Conservation (phyloP, 306 rosid genomes). For the Gleditsia sinensis region DNA sequence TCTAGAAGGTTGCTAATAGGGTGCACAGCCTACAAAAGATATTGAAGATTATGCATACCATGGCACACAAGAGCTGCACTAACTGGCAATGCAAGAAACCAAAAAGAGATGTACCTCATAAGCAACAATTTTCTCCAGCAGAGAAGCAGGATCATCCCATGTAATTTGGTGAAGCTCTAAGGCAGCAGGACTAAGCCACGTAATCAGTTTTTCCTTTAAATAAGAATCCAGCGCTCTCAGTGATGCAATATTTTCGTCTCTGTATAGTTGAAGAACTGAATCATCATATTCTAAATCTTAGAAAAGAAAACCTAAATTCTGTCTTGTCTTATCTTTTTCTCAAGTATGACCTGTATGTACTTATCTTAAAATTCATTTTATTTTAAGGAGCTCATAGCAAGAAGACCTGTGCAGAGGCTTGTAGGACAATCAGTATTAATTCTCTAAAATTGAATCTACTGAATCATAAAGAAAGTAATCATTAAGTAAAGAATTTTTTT, state of each 20-base stretch:
- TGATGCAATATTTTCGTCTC: constrained; percentile 78
- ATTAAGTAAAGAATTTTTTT: constrained; percentile 20
- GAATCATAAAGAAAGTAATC: constrained; percentile 10
- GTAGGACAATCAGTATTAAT: constrained; percentile 2
- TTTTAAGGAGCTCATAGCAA: constrained; percentile 10
- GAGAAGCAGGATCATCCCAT: constrained; percentile 97
- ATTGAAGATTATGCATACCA: constrained; percentile 28
- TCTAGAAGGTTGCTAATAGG: constrained; percentile 97
- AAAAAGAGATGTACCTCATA: constrained; percentile 64
- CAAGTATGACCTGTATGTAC: constrained; percentile 17
- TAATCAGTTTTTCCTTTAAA: constrained; percentile 82
- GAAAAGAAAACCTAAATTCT: constrained; percentile 23
- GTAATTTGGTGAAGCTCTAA: constrained; percentile 97
- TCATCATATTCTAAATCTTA: constrained; percentile 32
- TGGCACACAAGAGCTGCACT: constrained; percentile 13
- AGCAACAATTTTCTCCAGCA: constrained; percentile 95
- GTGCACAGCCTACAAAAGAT: constrained; percentile 82
- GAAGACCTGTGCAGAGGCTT: constrained; percentile 21
- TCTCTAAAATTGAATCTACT: constrained; percentile 27
- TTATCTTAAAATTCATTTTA: background rate
- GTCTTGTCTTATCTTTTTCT: constrained; percentile 12
- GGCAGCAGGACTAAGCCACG: constrained; percentile 96
- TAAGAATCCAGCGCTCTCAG: constrained; percentile 86
- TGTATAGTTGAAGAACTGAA: constrained; percentile 38
- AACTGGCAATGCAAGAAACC: constrained; percentile 29